Base-by-base conservation (phyloP, 2,329 filamentous ascomycete species). In the Fusarium begoniae region DNA sequence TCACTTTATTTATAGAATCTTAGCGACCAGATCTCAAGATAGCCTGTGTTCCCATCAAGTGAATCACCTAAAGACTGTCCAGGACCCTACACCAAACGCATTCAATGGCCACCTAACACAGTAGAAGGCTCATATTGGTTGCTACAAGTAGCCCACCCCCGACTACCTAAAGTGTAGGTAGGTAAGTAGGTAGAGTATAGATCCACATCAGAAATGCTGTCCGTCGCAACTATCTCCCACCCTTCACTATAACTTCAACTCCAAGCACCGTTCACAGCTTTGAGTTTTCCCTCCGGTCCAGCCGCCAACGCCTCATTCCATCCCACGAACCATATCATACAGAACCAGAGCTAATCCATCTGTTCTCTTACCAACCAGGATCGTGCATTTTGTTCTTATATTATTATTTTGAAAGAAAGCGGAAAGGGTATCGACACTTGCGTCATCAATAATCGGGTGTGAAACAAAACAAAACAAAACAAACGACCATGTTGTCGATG, bases 391-490 rank as follows among this genome's bases (percentile, higher is more conserved):
- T 38, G 41, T 70, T 64, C 51, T 69, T 63, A 44, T 63, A 58
- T 59, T 70, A 61, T 57, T 74, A 68, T 51, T 66, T 59, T 58
- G 70, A 47, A 70, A 57, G 56, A 47, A 70, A 57, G 54, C 67
- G 69, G 51, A 59, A 68, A 63, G 75, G 76, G 72, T 78, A 78
- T 78, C 74, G 73, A 76, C 61, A 70, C 73, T 73, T 57, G 58
- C 58, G 53, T 74, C 68, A 77, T 61, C 66, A 69, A 63, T 44
- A 58, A 59, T 66, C 30, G 51, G 43, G 37, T 41, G 65, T 32
- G 32, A 58, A 68, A 51, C 51, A 28, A 53, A 26, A 68, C 51
- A 28, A 53, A 37, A 68, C 30, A 63, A 69, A 67, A 62, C 53
- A 66, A 75, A 67, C 17, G 43, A 37, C 44, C 68, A 69, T 65